Conservation (phyloP, 495 filamentous ascomycete species). For the Aspergillus bridgeri region DNA sequence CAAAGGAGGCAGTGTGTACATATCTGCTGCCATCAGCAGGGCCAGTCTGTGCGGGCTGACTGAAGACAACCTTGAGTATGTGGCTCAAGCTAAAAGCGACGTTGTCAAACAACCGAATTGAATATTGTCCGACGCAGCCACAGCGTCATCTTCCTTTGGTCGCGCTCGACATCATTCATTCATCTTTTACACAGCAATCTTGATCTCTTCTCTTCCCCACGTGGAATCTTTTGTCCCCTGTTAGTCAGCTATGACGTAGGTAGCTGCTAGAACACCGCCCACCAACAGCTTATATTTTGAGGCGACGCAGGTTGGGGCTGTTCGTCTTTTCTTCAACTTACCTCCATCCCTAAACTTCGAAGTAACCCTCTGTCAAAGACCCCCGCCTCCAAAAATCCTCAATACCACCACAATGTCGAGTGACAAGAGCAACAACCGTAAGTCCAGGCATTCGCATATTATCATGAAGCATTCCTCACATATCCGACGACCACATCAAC, state of each 20-base stretch:
- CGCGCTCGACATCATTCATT: no score
- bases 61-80: slow-evolving; percentile 8
- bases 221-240: no score
- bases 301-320: not conserved
- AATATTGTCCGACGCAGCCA: not conserved
- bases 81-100: slow-evolving; percentile 1
- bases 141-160: not conserved
- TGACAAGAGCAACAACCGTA: slow-evolving; percentile 4
- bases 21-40: slow-evolving; percentile 23
- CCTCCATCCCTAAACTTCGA: not conserved
- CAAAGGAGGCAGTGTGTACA: slow-evolving; percentile 23
- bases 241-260: not conserved
- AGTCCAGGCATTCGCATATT: not conserved
- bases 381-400: not conserved
- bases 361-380: not conserved
- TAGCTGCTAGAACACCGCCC: not conserved
- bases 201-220: no score
- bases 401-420: slow-evolving; percentile 3
- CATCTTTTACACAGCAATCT: no score
- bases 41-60: slow-evolving; percentile 10
- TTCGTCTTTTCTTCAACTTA: not conserved
- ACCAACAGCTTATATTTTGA: not conserved
- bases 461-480: not conserved
- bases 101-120: not conserved
- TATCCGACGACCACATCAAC: not conserved